A percentile compares a stretch with the other conserved stretches of the same genome.
These are phyloP conservation scores for Neurospora sp. DNA, from an alignment of 2,329 filamentous ascomycete genomes.

Conservation along the genomic window DNA sequence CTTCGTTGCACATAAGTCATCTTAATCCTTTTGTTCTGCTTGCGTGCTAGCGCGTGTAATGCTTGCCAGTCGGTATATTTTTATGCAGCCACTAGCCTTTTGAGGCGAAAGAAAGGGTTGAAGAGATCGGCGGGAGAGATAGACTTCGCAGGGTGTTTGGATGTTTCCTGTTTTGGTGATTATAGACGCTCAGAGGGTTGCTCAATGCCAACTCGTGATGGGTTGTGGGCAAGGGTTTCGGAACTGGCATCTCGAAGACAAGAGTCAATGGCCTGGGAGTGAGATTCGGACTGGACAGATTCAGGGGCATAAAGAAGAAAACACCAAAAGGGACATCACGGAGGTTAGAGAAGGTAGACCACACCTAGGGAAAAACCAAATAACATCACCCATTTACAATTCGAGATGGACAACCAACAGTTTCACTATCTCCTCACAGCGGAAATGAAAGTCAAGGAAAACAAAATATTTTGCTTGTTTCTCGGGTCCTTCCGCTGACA, in stretches of 20 bases:
- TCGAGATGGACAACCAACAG: neutral
- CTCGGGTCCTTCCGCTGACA: neutral
- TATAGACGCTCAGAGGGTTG: neutral
- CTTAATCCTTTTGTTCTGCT: neutral
- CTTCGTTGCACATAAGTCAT: neutral
- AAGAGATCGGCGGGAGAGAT: neutral
- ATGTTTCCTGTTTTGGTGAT: neutral
- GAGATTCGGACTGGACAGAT: neutral
- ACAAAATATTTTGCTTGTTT: neutral
- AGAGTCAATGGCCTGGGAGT: neutral
- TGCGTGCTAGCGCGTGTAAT: neutral
- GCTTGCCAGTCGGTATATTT: neutral
- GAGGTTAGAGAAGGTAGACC: neutral
- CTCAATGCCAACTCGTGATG: neutral
- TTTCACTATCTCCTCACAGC: neutral
- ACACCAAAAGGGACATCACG: neutral
- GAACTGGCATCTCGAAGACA: neutral
- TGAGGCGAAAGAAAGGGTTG: neutral
- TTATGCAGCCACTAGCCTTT: neutral
- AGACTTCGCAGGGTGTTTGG: neutral
- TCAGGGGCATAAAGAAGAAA: neutral
- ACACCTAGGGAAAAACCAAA: neutral
- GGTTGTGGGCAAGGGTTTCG: neutral
- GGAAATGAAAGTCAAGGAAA: neutral
- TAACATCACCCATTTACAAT: neutral